Evolutionary conservation across 306 rosid species (phyloP).

Genomic region (Citrullus amarus): DNA sequence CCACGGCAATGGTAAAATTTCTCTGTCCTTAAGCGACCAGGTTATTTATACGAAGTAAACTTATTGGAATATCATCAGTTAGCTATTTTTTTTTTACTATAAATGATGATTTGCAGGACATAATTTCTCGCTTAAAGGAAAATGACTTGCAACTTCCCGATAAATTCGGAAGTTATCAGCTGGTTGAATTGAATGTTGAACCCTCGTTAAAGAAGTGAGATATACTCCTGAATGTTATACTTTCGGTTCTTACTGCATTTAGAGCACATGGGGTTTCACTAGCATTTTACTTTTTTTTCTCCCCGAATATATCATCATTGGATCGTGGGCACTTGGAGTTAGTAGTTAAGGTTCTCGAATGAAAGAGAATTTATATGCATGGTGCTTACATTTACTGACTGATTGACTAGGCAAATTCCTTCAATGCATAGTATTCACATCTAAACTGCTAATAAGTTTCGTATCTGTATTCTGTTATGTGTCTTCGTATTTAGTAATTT

Average conservation of each 20-base stretch:
- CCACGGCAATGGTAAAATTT: conserved; percentile 25
- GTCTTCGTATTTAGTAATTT: not conserved
- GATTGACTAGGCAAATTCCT: not conserved
- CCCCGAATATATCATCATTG: not conserved
- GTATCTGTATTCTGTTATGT: not conserved
- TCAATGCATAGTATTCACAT: not conserved
- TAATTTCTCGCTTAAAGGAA: conserved; percentile 24
- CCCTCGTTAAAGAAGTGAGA: conserved; percentile 24
- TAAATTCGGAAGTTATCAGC: conserved; percentile 34
- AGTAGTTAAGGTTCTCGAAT: not conserved
- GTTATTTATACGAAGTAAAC: not conserved
- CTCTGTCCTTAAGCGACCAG: not conserved
- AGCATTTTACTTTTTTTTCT: not conserved
- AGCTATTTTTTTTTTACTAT: not conserved
- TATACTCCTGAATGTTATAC: not conserved
- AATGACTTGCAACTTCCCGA: conserved; percentile 33
- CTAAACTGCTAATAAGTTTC: not conserved
- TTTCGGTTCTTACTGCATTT: not conserved
- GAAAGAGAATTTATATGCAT: not conserved
- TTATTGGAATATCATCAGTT: not conserved
- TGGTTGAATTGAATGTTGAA: conserved; percentile 26
- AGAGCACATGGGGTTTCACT: not conserved
- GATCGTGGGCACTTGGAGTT: not conserved
- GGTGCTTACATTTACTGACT: not conserved
- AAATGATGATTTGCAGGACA: conserved; percentile 14